Evolutionary conservation across 2,329 filamentous ascomycete genomes (phyloP).

Genomic region (Xylaria sp.): DNA sequence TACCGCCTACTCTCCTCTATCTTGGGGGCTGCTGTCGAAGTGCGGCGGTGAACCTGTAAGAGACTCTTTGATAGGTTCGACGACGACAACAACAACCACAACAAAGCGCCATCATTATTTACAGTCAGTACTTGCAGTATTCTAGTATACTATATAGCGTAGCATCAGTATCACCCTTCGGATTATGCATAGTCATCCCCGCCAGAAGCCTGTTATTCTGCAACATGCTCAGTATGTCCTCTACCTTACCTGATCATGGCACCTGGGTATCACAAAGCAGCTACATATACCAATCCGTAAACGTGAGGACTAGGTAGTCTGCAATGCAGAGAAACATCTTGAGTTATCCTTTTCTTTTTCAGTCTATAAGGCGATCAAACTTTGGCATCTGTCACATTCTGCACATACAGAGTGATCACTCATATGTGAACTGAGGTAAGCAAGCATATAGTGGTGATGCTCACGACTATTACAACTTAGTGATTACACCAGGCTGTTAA

Average conservation of each 20-base stretch:
- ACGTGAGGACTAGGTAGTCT: too few species aligned
- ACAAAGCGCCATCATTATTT: too few species aligned
- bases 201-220: background rate
- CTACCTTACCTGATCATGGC: background rate
- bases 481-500: background rate
- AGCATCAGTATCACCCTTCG: background rate
- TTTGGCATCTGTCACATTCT: background rate
- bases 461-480: background rate
- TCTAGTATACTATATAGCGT: background rate
- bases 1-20: background rate
- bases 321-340: background rate
- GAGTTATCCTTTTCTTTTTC: background rate
- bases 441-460: background rate
- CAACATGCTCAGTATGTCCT: background rate
- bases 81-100: background rate
- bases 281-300: too few species aligned
- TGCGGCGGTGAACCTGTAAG: conserved; percentile 5
- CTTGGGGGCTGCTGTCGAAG: conserved; percentile 15
- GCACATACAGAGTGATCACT: background rate
- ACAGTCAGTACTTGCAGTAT: background rate
- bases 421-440: background rate
- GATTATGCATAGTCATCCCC: background rate
- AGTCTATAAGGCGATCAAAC: background rate
- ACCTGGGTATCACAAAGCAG: too few species aligned
- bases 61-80: background rate